A percentile compares a stretch with the other conserved stretches of the same genome.
These are phyloP conservation scores for Nothopassalora personata DNA, from an alignment of 2,329 filamentous ascomycete genomes.

Conservation along the genomic window DNA sequence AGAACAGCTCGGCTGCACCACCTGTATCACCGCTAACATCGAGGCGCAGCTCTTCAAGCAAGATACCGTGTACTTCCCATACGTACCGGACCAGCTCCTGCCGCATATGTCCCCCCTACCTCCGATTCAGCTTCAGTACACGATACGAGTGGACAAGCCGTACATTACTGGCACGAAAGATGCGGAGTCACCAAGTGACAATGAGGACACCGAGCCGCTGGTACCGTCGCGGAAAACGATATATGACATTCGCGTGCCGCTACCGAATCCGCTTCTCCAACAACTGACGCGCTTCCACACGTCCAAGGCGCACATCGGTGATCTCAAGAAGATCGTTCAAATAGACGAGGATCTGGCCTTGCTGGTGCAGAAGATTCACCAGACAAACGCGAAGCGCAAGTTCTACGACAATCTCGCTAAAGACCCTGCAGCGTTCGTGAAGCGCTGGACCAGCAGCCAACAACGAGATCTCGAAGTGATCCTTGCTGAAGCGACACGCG, in stretches of 20 bases:
- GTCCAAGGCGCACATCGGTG: constrained; percentile 48
- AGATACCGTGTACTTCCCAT: constrained; percentile 78
- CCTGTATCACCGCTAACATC: neutral
- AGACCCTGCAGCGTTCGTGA: constrained; percentile 79
- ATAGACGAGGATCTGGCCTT: constrained; percentile 83
- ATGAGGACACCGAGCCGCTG: constrained; percentile 9
- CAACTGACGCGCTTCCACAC: constrained; percentile 50
- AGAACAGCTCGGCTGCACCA: constrained; percentile 28
- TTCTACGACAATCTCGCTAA: constrained; percentile 75
- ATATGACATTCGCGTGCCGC: constrained; percentile 77
- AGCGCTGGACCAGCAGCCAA: constrained; percentile 84
- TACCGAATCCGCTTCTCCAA: constrained; percentile 74
- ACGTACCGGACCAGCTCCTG: constrained; percentile 67
- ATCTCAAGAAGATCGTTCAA: constrained; percentile 67
- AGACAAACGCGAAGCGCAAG: constrained; percentile 82
- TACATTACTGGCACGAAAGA: constrained; percentile 58
- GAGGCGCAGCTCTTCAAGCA: constrained; percentile 58
- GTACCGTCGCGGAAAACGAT: constrained; percentile 64
- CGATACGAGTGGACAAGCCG: constrained; percentile 75
- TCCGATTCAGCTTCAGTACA: constrained; percentile 81
- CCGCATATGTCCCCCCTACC: constrained; percentile 73
- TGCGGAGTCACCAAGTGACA: constrained; percentile 51
- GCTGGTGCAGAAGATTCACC: constrained; percentile 73
- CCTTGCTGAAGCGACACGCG: constrained; percentile 69
- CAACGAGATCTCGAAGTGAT: constrained; percentile 85